Conservation (phyloP, 352 stramenopile genomes). For the Aphanomyces stellatus region DNA sequence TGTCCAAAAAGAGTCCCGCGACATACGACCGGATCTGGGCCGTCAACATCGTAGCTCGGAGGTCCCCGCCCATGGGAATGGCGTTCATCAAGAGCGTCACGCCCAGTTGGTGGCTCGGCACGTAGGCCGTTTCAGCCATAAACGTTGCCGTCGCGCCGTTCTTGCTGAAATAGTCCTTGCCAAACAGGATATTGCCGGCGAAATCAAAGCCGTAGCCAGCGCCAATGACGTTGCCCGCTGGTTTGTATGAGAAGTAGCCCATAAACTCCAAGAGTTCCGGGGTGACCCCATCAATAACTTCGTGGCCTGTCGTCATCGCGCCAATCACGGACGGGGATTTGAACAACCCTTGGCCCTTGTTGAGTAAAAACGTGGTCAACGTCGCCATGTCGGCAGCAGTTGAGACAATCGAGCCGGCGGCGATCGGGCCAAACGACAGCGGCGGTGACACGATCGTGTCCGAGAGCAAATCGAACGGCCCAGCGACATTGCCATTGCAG, state of each 20-base stretch:
- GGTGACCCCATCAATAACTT: neutral
- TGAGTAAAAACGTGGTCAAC: too few species aligned
- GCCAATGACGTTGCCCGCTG: conserved; percentile 37
- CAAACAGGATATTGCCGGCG: conserved; percentile 40
- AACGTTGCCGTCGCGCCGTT: conserved; percentile 39
- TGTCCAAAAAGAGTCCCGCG: conserved; percentile 54
- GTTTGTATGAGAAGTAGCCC: conserved; percentile 32
- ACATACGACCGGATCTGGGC: conserved; percentile 55
- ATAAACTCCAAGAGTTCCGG: neutral
- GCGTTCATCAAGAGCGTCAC: conserved; percentile 58
- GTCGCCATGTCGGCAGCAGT: too few species aligned
- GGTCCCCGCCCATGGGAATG: conserved; percentile 24
- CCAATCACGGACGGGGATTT: conserved; percentile 33
- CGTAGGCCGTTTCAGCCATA: conserved; percentile 42
- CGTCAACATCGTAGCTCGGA: conserved; percentile 32
- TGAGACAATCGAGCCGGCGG: too few species aligned
- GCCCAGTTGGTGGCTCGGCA: conserved; percentile 32
- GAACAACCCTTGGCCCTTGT: conserved; percentile 36
- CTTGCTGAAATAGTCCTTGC: conserved; percentile 53
- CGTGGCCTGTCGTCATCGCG: conserved; percentile 52
- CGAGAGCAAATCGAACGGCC: conserved; percentile 42
- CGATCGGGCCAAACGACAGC: too few species aligned
- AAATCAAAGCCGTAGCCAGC: conserved; percentile 62
- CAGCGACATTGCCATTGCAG: conserved; percentile 33
- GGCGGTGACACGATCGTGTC: too few species aligned